Evolutionary conservation across 768 basidiomycete species (phyloP), one percentile per base, ranked within the genome.

Genomic region (Rhizopogon vinicolor): DNA sequence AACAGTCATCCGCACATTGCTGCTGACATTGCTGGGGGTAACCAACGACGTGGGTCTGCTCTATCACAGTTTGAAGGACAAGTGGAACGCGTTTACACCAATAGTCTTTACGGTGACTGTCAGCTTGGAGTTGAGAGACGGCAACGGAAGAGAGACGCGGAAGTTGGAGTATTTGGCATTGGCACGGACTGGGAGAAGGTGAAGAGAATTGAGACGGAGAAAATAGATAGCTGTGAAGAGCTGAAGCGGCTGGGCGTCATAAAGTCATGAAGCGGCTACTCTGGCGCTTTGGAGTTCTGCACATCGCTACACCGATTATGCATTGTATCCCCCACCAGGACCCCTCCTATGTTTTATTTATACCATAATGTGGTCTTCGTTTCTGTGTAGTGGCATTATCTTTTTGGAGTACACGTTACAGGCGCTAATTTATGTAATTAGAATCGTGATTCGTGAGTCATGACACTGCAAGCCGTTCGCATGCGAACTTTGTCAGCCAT

Each of bases 181-280:
- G 91, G 93, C 31, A 90, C 93, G 10, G 90, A 98, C 67, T 93
- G 91, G 89, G 87, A 93, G 33, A 91, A 91, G 72, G 88, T 98
- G 56, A 76, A 78, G 67, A 69, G 72, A 60, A 87, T 97, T 51
- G 81, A 89, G 49, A 72, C 71, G 31, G 88, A 94, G 74, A 79
- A 76, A 39, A 77, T 93, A 45, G 78, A 79, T 56, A 85, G 82
- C 62, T 98, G 95, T 66, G 89, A 93, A 57, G 84, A 85, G 71
- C 73, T 95, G 65, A 84, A 76, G 70, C 70, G 75, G 65, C 66
- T 88, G 63, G 85, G 87, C 6, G 63, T 86, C 41, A 60, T 86
- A 58, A 72, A 74, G 63, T 82, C 52, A 55, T 55, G 43, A 58
- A 31, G 29, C 13, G 18, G 33, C 28, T 13, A 8, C 52, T 51